phyloP scores from a whole-genome alignment of 2,329 filamentous ascomycete genomes.

The Pestalotiopsis sp. region DNA sequence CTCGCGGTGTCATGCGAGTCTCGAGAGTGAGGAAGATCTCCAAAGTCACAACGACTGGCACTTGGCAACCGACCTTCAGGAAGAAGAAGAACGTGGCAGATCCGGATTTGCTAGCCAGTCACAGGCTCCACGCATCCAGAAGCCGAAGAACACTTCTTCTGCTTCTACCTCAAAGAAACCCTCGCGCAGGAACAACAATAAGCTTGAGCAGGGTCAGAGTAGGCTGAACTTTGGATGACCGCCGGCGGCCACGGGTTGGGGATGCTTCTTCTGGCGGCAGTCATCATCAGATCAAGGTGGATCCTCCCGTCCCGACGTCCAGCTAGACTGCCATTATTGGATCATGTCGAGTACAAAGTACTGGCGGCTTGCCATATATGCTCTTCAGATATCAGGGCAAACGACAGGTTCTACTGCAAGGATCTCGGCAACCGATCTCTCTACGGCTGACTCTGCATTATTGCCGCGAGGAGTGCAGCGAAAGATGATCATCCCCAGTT shows the following conservation, averaged over 20 bases:
- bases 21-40: constrained; percentile 60
- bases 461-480: not conserved
- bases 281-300: constrained; percentile 19
- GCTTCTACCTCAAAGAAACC: constrained; percentile 42
- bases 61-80: constrained; percentile 83
- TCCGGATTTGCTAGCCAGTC: constrained; percentile 44
- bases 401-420: not conserved
- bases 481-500: constrained; percentile 10
- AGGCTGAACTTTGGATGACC: constrained; percentile 62
- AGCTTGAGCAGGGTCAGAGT: constrained; percentile 61
- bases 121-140: constrained; percentile 36
- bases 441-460: not conserved
- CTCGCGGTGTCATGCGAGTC: constrained; percentile 64
- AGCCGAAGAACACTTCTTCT: constrained; percentile 33
- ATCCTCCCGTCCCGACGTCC: constrained; percentile 14
- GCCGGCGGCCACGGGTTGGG: constrained; percentile 8
- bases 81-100: constrained; percentile 59
- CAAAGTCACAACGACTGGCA: constrained; percentile 93
- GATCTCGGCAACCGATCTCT: constrained; percentile 5
- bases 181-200: constrained; percentile 37
- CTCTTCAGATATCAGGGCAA: not conserved
- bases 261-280: constrained; percentile 9
- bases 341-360: not conserved
- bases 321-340: not conserved
- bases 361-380: not conserved